Base-by-base conservation (phyloP, 176 grass and related monocot species). In the Avena insularis region DNA sequence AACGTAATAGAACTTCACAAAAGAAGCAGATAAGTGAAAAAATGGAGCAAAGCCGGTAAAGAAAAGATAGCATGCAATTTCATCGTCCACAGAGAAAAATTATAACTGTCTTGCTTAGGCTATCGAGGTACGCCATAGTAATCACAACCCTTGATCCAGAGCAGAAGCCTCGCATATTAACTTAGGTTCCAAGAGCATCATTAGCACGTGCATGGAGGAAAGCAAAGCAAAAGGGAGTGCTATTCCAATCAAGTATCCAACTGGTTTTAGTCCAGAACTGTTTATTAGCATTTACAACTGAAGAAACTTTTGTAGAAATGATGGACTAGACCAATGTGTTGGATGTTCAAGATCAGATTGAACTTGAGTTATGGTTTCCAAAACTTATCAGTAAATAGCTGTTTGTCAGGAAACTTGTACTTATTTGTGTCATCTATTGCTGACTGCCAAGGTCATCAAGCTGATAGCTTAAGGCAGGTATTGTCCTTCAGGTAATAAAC, bases 301-400 rank as follows among this genome's bases (percentile, higher is more conserved):
- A 61, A 81, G 8, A 67, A 51, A 81, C 16, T 82, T 53, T 31
- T 29, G 3, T 1, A 17, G 17, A 29, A 82, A 29, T 27, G 20
- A 17, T 66, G 45, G 25, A 47, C 13, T 47, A 21, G 14, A 46
- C 45, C 12, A 63, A 79, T 62, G 55, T 79, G 31, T 14, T n/a
- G 49, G 12, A 83, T 17, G 81, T 58, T 83, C 3, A 71, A 72
- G 13, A 58, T 58, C 20, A 19, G 50, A 54, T 43, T 25, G 36
- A 51, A 43, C 31, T 23, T 25, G 68, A 58, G 17, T 54, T 57
- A 83, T 23, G 12, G 15, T 71, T 70, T 45, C 48, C 12, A 55
- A 71, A 83, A 13, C 8, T 21, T 68, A 82, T 20, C 47, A 81
- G 25, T 49, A 81, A 81, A 81, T 65, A 63, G 43, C 47, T 8